These are phyloP conservation scores for Cladosporium sp. DNA, from an alignment of 2,329 filamentous ascomycete species.

Conservation along the genomic window DNA sequence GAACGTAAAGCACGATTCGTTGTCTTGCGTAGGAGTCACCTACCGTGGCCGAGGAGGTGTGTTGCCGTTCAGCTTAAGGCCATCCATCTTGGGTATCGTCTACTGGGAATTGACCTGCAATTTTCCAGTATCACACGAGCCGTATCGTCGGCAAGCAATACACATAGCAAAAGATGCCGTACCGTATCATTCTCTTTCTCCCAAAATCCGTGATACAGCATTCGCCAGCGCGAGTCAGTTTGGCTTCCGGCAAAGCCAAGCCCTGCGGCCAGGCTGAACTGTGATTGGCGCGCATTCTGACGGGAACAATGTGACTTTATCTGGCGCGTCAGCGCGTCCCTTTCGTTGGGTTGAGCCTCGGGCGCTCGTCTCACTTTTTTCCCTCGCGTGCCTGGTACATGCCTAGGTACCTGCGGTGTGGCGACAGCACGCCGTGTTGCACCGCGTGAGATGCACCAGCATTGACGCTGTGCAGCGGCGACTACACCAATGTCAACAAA, in stretches of 20 bases:
- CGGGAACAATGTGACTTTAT: background rate
- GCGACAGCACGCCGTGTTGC: too few species aligned
- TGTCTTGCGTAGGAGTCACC: background rate
- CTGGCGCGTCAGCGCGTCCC: background rate
- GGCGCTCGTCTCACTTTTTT: background rate
- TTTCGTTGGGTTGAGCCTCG: conserved; percentile 9
- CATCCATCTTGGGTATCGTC: too few species aligned
- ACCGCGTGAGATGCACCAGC: too few species aligned
- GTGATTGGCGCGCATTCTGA: conserved; percentile 9
- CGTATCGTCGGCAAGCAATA: too few species aligned
- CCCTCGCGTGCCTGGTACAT: background rate
- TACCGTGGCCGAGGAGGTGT: conserved; percentile 8
- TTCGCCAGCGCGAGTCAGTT: background rate
- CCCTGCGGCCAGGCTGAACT: background rate
- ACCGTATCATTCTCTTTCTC: too few species aligned
- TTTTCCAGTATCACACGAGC: too few species aligned
- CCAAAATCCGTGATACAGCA: too few species aligned
- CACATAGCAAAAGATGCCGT: too few species aligned
- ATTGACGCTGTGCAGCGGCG: too few species aligned
- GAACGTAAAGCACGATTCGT: too few species aligned
- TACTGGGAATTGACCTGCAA: too few species aligned
- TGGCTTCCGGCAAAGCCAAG: conserved; percentile 4
- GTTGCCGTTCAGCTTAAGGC: background rate
- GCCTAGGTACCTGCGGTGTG: too few species aligned
- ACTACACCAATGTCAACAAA: background rate